phyloP scores from a whole-genome alignment of 1,284 basidiomycete species.

The Ustilago curta region DNA sequence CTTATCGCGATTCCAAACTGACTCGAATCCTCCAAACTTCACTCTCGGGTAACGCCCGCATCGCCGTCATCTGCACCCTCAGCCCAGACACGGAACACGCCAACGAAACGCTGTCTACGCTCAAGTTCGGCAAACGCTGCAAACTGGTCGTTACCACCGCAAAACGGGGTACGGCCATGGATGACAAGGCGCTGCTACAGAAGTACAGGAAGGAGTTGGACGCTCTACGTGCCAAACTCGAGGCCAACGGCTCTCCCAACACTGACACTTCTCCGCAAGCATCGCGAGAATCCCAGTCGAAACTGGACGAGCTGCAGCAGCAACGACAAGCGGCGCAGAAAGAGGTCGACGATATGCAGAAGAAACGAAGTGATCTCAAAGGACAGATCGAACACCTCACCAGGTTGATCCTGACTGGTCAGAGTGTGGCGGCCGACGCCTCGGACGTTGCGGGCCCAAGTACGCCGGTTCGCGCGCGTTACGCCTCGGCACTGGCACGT shows the following conservation, averaged over 20 bases:
- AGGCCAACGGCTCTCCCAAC: slow-evolving; percentile 26
- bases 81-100: slow-evolving; percentile 72
- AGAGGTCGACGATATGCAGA: slow-evolving; percentile 58
- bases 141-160: slow-evolving; percentile 74
- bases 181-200: slow-evolving; percentile 66
- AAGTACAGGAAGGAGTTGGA: slow-evolving; percentile 65
- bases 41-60: slow-evolving; percentile 73
- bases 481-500: slow-evolving; percentile 43
- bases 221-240: slow-evolving; percentile 54
- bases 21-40: slow-evolving; percentile 74
- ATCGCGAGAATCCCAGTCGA: slow-evolving; percentile 25
- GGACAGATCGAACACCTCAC: slow-evolving; percentile 65
- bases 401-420: slow-evolving; percentile 62
- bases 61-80: slow-evolving; percentile 74
- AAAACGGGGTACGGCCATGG: slow-evolving; percentile 71
- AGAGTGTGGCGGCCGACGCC: slow-evolving; percentile 47
- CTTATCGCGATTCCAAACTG: slow-evolving; percentile 74
- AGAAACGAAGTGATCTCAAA: slow-evolving; percentile 54
- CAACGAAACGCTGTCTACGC: slow-evolving; percentile 73
- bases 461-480: slow-evolving; percentile 22
- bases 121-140: slow-evolving; percentile 74
- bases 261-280: slow-evolving; percentile 14
- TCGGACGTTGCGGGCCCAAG: slow-evolving; percentile 19
- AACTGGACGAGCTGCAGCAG: slow-evolving; percentile 47
- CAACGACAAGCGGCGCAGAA: slow-evolving; percentile 47